These are phyloP conservation scores for Mortierella sp. DNA, from an alignment of 371 early-diverging fungal species.

Conservation along the genomic window DNA sequence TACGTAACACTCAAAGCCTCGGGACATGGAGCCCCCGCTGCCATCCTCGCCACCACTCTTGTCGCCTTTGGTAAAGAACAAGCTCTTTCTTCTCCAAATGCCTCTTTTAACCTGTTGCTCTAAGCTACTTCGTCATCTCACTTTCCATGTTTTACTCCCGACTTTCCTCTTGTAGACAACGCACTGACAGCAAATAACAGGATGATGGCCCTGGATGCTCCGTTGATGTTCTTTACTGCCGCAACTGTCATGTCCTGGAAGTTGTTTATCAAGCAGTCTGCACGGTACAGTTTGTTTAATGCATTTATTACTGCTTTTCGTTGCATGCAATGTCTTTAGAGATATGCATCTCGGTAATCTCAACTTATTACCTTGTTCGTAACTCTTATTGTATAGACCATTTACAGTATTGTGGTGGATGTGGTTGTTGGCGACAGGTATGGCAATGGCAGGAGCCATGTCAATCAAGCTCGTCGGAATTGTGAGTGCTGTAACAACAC, in stretches of 20 bases:
- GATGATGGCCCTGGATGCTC: conserved; percentile 87
- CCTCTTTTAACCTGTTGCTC: neutral
- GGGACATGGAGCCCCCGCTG: conserved; percentile 27
- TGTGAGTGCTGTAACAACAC: neutral
- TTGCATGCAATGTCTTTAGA: no score
- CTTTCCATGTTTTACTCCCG: neutral
- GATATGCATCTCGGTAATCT: no score
- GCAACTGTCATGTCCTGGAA: conserved; percentile 81
- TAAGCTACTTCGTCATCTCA: no score
- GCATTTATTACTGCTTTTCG: neutral
- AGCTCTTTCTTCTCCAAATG: neutral
- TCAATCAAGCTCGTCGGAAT: conserved; percentile 23
- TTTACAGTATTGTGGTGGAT: conserved; percentile 22
- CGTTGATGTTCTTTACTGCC: conserved; percentile 84
- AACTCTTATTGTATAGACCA: conserved; percentile 1
- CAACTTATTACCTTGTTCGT: neutral
- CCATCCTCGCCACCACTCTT: conserved; percentile 27
- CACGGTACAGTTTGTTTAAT: conserved; percentile 48
- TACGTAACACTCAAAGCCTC: conserved; percentile 26
- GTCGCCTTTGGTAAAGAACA: conserved; percentile 32
- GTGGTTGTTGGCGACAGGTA: conserved; percentile 21
- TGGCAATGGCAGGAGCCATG: conserved; percentile 21
- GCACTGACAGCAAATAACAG: conserved; percentile 87
- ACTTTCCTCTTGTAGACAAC: conserved; percentile 71
- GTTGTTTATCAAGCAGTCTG: conserved; percentile 72